Evolutionary conservation across 441 rosid species (phyloP), one percentile per base, ranked within the genome.

Genomic region (Populus hybrid): DNA sequence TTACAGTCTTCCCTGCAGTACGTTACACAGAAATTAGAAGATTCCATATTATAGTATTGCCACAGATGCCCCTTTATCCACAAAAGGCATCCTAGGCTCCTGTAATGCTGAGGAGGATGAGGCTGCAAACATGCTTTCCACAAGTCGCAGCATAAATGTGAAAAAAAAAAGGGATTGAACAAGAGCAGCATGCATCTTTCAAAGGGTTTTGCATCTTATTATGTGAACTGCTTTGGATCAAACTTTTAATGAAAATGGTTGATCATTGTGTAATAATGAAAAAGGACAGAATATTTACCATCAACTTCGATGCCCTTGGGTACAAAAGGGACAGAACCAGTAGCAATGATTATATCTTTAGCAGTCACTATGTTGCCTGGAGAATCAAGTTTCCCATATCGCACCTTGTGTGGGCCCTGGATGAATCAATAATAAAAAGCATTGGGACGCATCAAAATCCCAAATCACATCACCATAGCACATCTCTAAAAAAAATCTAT

Each of bases 231-330:
- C 70, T 67, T 32, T 67, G 28, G 66, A 63, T 30, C 72, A 69
- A 36, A 69, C 16, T 16, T 46, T 36, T 21, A 34, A 38, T 11
- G 50, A 70, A 34, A 18, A 34, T 63, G 32, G 67, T 57, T 21
- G 67, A 69, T 61, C 65, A 9, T 21, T 21, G 28, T 34, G 57
- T 10, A 65, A 74, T 23, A 36, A 20, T 4, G 42, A n/a, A 36
- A 72, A 61, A 64, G 69, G 69, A 64, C 23, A 73, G 32, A 34
- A 74, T 14, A 65, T 70, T 71, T 90, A 95, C 99, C 99, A 84
- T 95, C 98, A 81, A 95, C 93, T 89, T 95, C 97, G 77, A 95
- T 95, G 82, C 99, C 99, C 86, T 90, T 92, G 36, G 98, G 97
- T 24, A 96, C 98, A 83, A 96, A 94, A 7, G 99, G 98, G 32